These are phyloP conservation scores for Panicum hallii DNA, from an alignment of 202 grass and related monocot species.

Conservation along the genomic window DNA sequence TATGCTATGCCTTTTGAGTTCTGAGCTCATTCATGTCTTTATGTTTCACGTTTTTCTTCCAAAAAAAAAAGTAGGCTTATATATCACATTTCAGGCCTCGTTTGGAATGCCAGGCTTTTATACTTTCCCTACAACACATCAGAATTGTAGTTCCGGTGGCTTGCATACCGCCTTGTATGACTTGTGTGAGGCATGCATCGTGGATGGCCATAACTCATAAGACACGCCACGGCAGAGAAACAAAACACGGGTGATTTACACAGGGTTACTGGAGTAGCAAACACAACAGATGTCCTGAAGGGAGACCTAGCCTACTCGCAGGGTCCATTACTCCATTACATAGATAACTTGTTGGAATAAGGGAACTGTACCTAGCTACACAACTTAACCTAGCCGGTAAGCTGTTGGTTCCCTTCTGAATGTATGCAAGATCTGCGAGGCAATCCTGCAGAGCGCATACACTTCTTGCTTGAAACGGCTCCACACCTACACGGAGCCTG, in stretches of 20 bases:
- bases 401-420: neutral
- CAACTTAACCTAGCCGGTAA: slow-evolving; percentile 40
- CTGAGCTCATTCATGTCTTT: neutral
- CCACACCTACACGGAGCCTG: neutral
- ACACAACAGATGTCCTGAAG: slow-evolving; percentile 7
- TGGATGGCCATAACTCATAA: too few relatives aligned
- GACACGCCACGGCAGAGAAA: neutral
- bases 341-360: neutral
- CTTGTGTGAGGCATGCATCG: neutral
- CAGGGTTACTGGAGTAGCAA: slow-evolving; percentile 13
- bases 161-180: neutral
- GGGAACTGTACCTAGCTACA: neutral
- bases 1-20: neutral
- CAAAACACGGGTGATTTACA: neutral
- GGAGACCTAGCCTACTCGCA: slow-evolving; percentile 14
- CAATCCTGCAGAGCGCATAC: slow-evolving; percentile 11
- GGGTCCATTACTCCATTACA: neutral
- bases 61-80: too few relatives aligned
- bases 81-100: neutral
- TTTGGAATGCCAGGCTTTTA: neutral
- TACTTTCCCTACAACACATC: too few relatives aligned
- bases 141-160: neutral
- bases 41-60: neutral
- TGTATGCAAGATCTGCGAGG: neutral
- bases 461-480: slow-evolving; percentile 19